These are phyloP conservation scores for Crassisporium funariophilum DNA, from an alignment of 768 basidiomycete species.

Conservation along the genomic window DNA sequence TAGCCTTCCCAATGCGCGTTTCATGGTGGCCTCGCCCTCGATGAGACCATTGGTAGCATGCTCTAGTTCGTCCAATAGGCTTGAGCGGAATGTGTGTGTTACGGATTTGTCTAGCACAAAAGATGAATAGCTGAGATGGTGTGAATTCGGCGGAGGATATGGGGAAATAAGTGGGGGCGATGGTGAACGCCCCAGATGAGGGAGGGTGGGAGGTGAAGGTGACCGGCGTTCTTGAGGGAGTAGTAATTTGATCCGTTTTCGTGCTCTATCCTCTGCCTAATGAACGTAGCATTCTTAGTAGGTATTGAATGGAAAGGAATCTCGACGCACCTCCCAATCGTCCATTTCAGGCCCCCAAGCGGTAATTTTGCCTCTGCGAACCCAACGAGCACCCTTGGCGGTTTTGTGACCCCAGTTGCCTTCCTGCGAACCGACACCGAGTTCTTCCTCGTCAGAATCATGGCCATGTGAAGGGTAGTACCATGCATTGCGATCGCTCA, in stretches of 20 bases:
- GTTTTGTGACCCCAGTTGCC: constrained; percentile 90
- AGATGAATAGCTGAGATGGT: constrained; percentile 78
- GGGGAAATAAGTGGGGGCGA: constrained; percentile 80
- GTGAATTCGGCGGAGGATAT: constrained; percentile 65
- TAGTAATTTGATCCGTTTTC: constrained; percentile 74
- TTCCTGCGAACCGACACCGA: constrained; percentile 44
- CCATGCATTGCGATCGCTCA: constrained; percentile 78
- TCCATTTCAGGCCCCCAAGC: constrained; percentile 85
- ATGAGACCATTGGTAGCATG: constrained; percentile 82
- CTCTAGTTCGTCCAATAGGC: constrained; percentile 76
- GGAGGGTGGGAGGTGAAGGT: constrained; percentile 69
- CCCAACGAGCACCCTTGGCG: constrained; percentile 76
- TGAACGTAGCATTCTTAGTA: constrained; percentile 10
- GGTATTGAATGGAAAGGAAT: constrained; percentile 5
- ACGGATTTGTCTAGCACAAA: constrained; percentile 86
- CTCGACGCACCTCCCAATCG: constrained; percentile 74
- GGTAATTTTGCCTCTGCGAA: constrained; percentile 78
- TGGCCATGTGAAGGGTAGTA: constrained; percentile 83
- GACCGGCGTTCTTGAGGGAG: constrained; percentile 65
- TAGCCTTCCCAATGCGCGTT: constrained; percentile 73
- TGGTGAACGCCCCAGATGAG: constrained; percentile 74
- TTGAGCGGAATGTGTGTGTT: constrained; percentile 82
- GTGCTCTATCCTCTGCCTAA: constrained; percentile 80
- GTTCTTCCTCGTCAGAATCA: constrained; percentile 63
- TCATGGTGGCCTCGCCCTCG: constrained; percentile 76